Evolutionary conservation across 2,329 filamentous ascomycete genomes (phyloP).

Genomic region (Fusarium lateritium): DNA sequence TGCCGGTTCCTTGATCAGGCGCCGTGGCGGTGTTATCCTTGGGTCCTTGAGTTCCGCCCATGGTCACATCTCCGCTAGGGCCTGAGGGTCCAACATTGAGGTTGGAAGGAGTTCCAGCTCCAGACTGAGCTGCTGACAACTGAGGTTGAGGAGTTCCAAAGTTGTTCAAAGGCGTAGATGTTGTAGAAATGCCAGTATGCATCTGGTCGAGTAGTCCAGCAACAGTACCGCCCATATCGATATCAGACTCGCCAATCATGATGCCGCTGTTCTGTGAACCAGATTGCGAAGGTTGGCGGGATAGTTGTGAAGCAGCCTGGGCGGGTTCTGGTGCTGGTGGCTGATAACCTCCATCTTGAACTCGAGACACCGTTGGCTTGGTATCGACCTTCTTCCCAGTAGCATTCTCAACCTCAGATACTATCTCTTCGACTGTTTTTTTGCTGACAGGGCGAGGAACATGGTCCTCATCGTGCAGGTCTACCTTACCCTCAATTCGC

Average conservation of each 20-base stretch:
- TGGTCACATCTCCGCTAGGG: constrained; percentile 57
- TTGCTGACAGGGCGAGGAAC: constrained; percentile 56
- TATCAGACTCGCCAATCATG: constrained; percentile 71
- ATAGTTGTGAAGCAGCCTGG: constrained; percentile 57
- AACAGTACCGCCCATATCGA: constrained; percentile 76
- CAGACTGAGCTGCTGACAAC: constrained; percentile 69
- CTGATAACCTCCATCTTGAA: constrained; percentile 84
- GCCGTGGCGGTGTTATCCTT: constrained; percentile 58
- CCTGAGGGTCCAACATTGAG: constrained; percentile 63
- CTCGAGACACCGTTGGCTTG: constrained; percentile 75
- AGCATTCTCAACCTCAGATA: constrained; percentile 79
- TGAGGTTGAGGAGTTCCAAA: constrained; percentile 73
- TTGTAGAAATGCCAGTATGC: constrained; percentile 72
- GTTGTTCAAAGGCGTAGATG: constrained; percentile 72
- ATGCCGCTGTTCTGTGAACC: constrained; percentile 70
- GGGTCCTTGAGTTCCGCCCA: constrained; percentile 67
- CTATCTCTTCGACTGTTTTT: constrained; percentile 78
- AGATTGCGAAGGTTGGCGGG: constrained; percentile 68
- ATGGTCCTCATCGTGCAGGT: constrained; percentile 65
- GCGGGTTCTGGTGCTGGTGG: constrained; percentile 68
- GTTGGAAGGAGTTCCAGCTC: constrained; percentile 69
- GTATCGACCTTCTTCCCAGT: constrained; percentile 77
- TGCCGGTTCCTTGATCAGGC: constrained; percentile 65
- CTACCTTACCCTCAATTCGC: constrained; percentile 72
- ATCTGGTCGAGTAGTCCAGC: constrained; percentile 78